Percentiles rank a stretch among this genome's conserved stretches.
These are phyloP conservation scores for Aspergillus wentii DNA, from an alignment of 495 filamentous ascomycete species.

Conservation along the genomic window DNA sequence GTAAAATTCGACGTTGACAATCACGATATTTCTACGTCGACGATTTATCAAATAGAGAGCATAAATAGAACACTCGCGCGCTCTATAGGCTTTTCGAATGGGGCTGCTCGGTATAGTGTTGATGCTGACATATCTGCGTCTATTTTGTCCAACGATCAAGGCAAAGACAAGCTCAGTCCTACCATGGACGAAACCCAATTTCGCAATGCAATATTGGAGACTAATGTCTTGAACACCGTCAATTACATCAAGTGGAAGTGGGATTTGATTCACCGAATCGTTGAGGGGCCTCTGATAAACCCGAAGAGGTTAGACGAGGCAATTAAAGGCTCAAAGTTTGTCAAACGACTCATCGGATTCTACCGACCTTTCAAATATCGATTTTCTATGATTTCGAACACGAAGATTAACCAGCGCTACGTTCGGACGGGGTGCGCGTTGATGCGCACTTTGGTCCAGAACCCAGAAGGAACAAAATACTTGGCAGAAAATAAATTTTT, in stretches of 20 bases:
- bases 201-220: conserved; percentile 79
- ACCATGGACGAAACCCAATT: conserved; percentile 87
- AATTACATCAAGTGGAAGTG: conserved; percentile 96
- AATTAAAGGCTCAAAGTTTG: conserved; percentile 89
- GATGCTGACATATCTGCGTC: conserved; percentile 43
- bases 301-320: conserved; percentile 90
- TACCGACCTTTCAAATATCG: conserved; percentile 96
- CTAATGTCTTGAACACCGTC: conserved; percentile 74
- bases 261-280: conserved; percentile 83
- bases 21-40: conserved; percentile 75
- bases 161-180: conserved; percentile 65
- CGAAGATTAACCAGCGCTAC: conserved; percentile 90
- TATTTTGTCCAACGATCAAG: conserved; percentile 49
- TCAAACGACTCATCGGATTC: conserved; percentile 90
- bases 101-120: conserved; percentile 35
- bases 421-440: conserved; percentile 83
- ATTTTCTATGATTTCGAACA: conserved; percentile 80
- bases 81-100: conserved; percentile 47
- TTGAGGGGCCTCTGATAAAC: conserved; percentile 91
- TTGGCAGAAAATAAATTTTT: conserved; percentile 88
- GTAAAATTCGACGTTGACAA: conserved; percentile 62
- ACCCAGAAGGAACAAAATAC: conserved; percentile 75
- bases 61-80: conserved; percentile 91
- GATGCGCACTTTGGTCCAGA: conserved; percentile 79
- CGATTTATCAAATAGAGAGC: conserved; percentile 95